Base-by-base conservation (phyloP, 495 filamentous ascomycete species). In the Recurvomyces mirabilis region DNA sequence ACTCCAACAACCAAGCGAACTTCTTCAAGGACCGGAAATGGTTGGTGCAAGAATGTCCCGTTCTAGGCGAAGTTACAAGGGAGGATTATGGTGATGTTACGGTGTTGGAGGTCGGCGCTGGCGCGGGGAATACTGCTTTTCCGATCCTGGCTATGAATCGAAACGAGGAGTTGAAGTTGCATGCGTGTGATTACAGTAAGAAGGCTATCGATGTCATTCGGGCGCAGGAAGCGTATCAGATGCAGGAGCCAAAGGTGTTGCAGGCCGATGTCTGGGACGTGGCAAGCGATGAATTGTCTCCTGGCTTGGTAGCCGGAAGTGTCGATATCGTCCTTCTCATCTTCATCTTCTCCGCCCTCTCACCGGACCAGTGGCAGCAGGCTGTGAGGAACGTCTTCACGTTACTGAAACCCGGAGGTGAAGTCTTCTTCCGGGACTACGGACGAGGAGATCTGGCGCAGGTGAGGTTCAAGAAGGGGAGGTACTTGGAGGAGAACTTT, bases 11-110 rank as follows among this genome's bases (percentile, higher is more conserved):
- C 65, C 82, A 79, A 5, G 71, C 76, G 41, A 94, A 95, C 60
- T 98, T 98, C 68, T 98, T 98, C 79, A 96, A 98, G 65, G 80
- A 98, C 55, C 79, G 91, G 37, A 95, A 95, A 60, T 98, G 91
- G 91, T 65, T 98, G 26, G 77, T 76, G 31, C 87, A 95, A 61
- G 91, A 98, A 61, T 98, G 96, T 47, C 91, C 91, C 0, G 67
- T 94, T 2, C 67, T 98, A 12, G 73, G 69, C 0, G 68, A 79
- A 24, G 69, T 89, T 23, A 84, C 82, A 3, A 66, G 68, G 40
- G 68, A 73, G 42, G 73, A 71, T 22, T 73, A 75, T 0, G 81
- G 79, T 1, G 69, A 66, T 4, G 63, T 72, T 41, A 73, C 73
- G 13, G 66, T 96, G 26, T 69, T 96, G 39, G 93, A 98, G 59